Conservation (phyloP, 305 asterid species). For the Fraxinus xanthoxyloides region DNA sequence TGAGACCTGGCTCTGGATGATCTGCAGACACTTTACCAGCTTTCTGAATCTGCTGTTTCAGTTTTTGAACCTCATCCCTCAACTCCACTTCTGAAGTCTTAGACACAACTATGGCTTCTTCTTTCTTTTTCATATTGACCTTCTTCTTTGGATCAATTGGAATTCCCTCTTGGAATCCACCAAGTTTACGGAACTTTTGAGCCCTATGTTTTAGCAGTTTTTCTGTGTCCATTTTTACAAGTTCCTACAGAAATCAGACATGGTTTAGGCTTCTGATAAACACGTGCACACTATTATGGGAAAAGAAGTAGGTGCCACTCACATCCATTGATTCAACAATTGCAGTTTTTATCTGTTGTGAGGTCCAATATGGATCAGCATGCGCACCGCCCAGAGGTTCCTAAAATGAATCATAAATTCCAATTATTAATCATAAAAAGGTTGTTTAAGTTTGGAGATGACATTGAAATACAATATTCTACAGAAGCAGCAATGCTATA, state of each 20-base stretch:
- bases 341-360: conserved; percentile 81
- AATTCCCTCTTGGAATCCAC: conserved; percentile 68
- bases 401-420: conserved; percentile 39
- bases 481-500: not conserved
- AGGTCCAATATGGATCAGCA: conserved; percentile 81
- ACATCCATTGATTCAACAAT: conserved; percentile 87
- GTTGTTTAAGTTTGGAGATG: not conserved
- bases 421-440: not conserved
- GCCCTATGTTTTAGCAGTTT: conserved; percentile 65
- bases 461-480: not conserved
- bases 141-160: conserved; percentile 66
- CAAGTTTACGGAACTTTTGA: conserved; percentile 70
- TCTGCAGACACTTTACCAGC: conserved; percentile 40
- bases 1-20: conserved; percentile 38
- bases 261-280: conserved; percentile 22
- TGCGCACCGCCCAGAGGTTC: conserved; percentile 98
- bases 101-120: conserved; percentile 43
- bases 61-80: conserved; percentile 61
- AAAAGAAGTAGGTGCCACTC: conserved; percentile 38
- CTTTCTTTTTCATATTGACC: conserved; percentile 69
- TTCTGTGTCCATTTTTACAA: conserved; percentile 65
- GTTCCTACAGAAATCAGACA: conserved; percentile 56
- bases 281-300: not conserved
- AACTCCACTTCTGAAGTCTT: conserved; percentile 48
- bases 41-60: conserved; percentile 51